Evolutionary conservation across 139 green algal species (phyloP), one percentile per base, ranked within the genome.

Genomic region (Chlamydomonas asymmetrica): DNA sequence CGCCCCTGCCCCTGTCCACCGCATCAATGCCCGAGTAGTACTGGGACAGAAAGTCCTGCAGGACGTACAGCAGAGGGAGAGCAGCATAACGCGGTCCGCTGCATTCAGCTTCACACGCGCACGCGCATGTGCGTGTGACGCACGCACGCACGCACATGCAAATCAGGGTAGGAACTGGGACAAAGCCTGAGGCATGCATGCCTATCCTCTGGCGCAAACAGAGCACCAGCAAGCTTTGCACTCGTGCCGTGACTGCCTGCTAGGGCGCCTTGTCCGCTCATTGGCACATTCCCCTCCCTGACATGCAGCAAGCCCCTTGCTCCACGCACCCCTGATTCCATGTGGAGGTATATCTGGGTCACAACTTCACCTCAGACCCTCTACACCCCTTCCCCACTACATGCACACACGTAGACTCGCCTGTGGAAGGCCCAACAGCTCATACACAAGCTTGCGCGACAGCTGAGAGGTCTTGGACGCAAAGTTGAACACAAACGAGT

Each of bases 401-500:
- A 34, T 5, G 9, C 9, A 27, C 39, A 37, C n/a, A n/a, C n/a
- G n/a, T 20, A 74, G 13, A 22, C 77, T 20, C 35, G 87, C 89
- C 78, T 86, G 52, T 10, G 90, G 88, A 34, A 97, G 62, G 0
- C 89, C 92, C 57, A 97, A 72, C 62, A 97, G 67, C 27, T 90
- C 81, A 60, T 90, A 94, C 7, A 83, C 79, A 16, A 92, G 56
- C 9, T 72, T 78, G 29, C 89, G 81, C 81, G 87, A 76, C 62
- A 97, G 75, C 75, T 95, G 91, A 6, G 66, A 50, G 29, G 73
- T 23, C 23, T 66, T 84, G 40, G 70, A 86, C 0, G 92, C 75
- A 86, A 95, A 97, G 74, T 94, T 93, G 77, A 97, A 97, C 18
- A 96, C 89, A 81, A 96, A 95, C 9, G 49, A 65, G 76, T 96